A percentile compares a stretch with the other conserved stretches of the same genome.
Evolutionary conservation across 2,329 filamentous ascomycete species (phyloP).

Genomic region (Cercospora berteroae): DNA sequence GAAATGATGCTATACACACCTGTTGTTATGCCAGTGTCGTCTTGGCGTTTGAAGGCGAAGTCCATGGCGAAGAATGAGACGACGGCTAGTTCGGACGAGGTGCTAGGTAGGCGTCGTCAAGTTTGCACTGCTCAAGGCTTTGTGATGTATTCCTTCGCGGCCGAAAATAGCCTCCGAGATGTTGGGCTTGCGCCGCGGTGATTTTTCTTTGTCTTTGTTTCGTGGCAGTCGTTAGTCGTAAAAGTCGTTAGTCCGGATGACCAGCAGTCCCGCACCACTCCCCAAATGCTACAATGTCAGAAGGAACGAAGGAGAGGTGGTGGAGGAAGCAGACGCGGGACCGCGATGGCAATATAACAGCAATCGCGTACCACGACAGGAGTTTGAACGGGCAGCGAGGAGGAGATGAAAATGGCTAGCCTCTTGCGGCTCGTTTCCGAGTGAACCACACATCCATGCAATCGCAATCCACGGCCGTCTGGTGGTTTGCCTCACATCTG

Average conservation of each 20-base stretch:
- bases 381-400: not conserved
- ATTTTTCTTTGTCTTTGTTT: conserved; percentile 3
- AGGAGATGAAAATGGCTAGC: conserved; percentile 6
- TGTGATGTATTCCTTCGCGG: not conserved
- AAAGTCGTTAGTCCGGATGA: conserved; percentile 1
- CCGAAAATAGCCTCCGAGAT: not conserved
- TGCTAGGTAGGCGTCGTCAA: not conserved
- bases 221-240: conserved; percentile 12
- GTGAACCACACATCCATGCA: conserved; percentile 14
- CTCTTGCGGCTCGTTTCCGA: conserved; percentile 6
- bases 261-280: not conserved
- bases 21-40: conserved; percentile 33
- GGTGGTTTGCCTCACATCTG: not conserved
- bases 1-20: conserved; percentile 21
- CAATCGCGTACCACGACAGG: conserved; percentile 1
- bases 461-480: conserved; percentile 2
- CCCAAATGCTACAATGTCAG: not conserved
- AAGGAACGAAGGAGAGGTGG: not conserved
- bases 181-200: conserved; percentile 1
- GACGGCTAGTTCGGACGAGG: not conserved
- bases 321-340: not conserved
- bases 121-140: not conserved
- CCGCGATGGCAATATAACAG: not conserved
- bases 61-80: conserved; percentile 27
- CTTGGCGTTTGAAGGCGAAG: conserved; percentile 38